A percentile compares a stretch with the other conserved stretches of the same genome.
phyloP scores from a whole-genome alignment of 306 rosid genomes.

The Quercus cerris region DNA sequence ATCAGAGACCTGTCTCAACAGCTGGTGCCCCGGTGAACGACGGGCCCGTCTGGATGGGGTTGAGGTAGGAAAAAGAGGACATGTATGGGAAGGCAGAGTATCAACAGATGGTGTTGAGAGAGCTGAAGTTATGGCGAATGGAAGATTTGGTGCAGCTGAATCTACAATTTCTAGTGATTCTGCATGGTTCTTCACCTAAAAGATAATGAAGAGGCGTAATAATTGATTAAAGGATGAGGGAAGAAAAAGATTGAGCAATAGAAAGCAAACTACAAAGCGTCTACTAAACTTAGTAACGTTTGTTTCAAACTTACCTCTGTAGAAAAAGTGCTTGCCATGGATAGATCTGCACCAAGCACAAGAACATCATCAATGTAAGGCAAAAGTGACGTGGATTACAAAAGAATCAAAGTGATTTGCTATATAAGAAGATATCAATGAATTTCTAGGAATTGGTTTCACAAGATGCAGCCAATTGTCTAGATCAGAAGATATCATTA shows the following conservation, averaged over 20 bases:
- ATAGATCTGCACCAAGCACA: slow-evolving; percentile 42
- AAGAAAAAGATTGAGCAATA: slow-evolving; percentile 19
- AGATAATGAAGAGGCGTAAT: slow-evolving; percentile 22
- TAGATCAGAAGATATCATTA: too few species aligned
- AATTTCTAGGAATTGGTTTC: too few species aligned
- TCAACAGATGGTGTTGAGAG: slow-evolving; percentile 51
- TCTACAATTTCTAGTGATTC: slow-evolving; percentile 57
- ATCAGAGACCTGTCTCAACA: slow-evolving; percentile 74
- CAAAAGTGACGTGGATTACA: slow-evolving; percentile 3
- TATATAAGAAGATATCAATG: too few species aligned
- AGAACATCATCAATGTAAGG: slow-evolving; percentile 31
- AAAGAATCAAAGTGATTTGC: background rate
- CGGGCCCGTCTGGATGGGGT: slow-evolving; percentile 65
- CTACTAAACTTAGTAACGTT: slow-evolving; percentile 2
- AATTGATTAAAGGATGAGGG: background rate
- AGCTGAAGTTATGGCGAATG: slow-evolving; percentile 57
- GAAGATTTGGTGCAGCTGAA: slow-evolving; percentile 45
- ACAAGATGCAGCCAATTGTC: too few species aligned
- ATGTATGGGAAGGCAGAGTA: slow-evolving; percentile 40
- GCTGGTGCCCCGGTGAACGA: slow-evolving; percentile 75
- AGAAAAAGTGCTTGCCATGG: slow-evolving; percentile 50
- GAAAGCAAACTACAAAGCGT: slow-evolving; percentile 11
- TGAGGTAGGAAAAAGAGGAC: slow-evolving; percentile 48
- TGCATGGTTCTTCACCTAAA: slow-evolving; percentile 48
- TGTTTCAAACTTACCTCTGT: slow-evolving; percentile 48